Percentiles rank a stretch among this genome's conserved stretches.
These are phyloP conservation scores for Ligustrum vulgare DNA, from an alignment of 257 asterid species.

Conservation along the genomic window DNA sequence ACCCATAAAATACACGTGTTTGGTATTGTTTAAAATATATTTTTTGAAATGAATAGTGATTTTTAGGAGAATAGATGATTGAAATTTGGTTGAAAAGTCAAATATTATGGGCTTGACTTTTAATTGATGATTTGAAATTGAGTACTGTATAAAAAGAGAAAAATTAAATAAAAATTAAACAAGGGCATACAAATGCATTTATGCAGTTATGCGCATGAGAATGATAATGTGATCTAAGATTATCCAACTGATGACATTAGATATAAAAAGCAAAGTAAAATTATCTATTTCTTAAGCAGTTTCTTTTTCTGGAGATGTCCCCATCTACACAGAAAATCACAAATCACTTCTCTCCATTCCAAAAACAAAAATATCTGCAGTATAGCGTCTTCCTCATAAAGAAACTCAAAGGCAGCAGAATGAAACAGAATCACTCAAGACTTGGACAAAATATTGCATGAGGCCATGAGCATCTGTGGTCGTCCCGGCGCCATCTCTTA, in stretches of 20 bases:
- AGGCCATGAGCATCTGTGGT: background rate
- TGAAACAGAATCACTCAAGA: background rate
- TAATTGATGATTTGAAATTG: no score
- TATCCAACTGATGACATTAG: background rate
- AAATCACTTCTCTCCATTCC: no score
- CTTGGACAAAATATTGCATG: conserved; percentile 4
- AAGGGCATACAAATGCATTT: background rate
- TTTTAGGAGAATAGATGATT: no score
- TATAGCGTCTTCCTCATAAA: background rate
- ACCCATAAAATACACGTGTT: conserved; percentile 7
- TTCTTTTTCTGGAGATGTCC: conserved; percentile 95
- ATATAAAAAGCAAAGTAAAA: conserved; percentile 3
- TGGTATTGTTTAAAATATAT: no score
- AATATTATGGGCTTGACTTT: no score
- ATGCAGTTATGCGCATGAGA: background rate
- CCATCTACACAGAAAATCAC: conserved; percentile 59
- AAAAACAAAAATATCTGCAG: background rate
- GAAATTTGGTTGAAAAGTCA: no score
- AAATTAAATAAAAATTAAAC: no score
- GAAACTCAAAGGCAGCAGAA: background rate
- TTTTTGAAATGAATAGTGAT: no score
- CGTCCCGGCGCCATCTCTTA: conserved; percentile 7
- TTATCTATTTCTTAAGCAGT: conserved; percentile 86
- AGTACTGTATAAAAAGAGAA: no score
- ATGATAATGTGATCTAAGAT: conserved; percentile 9